Base-by-base conservation (phyloP, 2,329 filamentous ascomycete species). In the Fusarium nanum region DNA sequence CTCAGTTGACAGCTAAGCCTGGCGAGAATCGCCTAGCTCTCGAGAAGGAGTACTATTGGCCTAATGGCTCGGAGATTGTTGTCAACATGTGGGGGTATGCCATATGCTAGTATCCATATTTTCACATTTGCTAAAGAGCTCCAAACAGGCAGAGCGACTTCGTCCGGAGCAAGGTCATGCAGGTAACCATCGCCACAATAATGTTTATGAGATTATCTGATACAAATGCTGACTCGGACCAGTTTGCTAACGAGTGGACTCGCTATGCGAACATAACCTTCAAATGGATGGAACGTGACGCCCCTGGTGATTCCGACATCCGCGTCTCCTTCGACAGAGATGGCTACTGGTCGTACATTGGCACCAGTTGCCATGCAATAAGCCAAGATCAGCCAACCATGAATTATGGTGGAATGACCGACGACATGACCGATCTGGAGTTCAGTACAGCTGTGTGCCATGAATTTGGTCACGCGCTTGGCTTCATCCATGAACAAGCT, bases 401-500 rank as follows among this genome's bases (percentile, higher is more conserved):
- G 48, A 50, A 50, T 16, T 50, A 50, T 16, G 48, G 48, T n/a
- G 48, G 48, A 1, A 50, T 50, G 48, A 50, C 48, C 4, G 48
- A 50, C 8, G 30, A 50, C 1, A 50, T 37, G 48, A 50, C 20
- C 8, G 48, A 50, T 7, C 3, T 50, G 11, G 48, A 50, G 30
- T 50, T 50, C 4, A 50, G 48, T 16, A 14, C 30, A 25, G 48
- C 48, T 7, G 48, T 50, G 0, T 50, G 48, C 4, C 48, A 50
- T 37, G 48, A 50, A 37, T 50, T 50, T 3, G 48, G 48, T 0
- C 48, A 50, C 1, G 48, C 48, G 0, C 48, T 50, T 25, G 48
- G 48, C 22, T 50, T 50, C 30, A 50, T 50, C 11, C 48, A 50
- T 50, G 48, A 50, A 11, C 48, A 50, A 16, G 48, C 48, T 6